Evolutionary conservation across 2,329 filamentous ascomycete species (phyloP).

Genomic region (Cladorrhinum sp.): DNA sequence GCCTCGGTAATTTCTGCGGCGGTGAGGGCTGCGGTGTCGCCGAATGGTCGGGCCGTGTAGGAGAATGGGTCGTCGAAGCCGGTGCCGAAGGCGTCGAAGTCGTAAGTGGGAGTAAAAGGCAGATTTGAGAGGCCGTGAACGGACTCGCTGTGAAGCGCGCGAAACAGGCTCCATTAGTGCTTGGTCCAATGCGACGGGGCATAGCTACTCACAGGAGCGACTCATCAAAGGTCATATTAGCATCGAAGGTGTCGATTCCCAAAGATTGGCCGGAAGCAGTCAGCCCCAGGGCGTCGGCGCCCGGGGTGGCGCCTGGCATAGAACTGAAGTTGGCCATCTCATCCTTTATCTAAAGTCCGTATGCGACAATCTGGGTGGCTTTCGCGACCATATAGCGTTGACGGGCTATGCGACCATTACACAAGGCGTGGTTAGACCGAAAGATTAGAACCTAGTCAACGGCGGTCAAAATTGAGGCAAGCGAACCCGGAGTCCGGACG

Average conservation of each 20-base stretch:
- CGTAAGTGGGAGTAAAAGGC: conserved; percentile 57
- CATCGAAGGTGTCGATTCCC: conserved; percentile 51
- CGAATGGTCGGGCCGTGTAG: conserved; percentile 49
- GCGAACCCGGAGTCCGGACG: background rate
- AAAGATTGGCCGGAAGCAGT: conserved; percentile 37
- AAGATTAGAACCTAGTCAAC: background rate
- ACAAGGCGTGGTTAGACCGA: background rate
- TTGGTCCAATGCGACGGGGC: background rate
- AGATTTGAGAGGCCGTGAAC: conserved; percentile 44
- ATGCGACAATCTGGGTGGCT: background rate
- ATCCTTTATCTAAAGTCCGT: background rate
- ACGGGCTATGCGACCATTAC: background rate
- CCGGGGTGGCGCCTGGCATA: conserved; percentile 46
- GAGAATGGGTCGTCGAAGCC: conserved; percentile 67
- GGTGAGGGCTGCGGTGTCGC: conserved; percentile 15
- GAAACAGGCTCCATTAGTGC: background rate
- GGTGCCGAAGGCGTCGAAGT: conserved; percentile 57
- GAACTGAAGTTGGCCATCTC: conserved; percentile 59
- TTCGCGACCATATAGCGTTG: conserved; percentile 10
- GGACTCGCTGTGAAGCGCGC: conserved; percentile 35
- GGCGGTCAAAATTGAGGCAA: background rate
- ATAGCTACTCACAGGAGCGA: conserved; percentile 49
- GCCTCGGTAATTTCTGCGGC: conserved; percentile 11
- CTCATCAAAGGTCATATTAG: conserved; percentile 54
- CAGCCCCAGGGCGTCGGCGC: conserved; percentile 47